Conservation (phyloP, 2,329 filamentous ascomycete species). For the Monosporascus cannonballus region DNA sequence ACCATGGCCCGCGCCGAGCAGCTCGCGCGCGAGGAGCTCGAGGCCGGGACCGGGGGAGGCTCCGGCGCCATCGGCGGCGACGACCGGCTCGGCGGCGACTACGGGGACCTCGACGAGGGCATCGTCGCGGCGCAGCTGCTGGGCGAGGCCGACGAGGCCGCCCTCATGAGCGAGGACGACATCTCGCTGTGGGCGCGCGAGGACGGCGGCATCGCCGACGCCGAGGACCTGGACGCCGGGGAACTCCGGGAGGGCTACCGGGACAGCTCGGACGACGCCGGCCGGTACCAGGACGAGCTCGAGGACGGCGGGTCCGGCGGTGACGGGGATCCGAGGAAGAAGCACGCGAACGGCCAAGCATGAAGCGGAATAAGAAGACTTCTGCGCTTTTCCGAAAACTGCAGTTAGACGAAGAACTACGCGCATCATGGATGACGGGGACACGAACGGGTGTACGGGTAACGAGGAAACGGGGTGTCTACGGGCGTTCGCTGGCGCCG, state of each 20-base stretch:
- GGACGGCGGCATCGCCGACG: constrained; percentile 28
- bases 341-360: not conserved
- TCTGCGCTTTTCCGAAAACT: too few relatives aligned
- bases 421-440: not conserved
- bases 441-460: not conserved
- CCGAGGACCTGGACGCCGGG: constrained; percentile 16
- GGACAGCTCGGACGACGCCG: constrained; percentile 5
- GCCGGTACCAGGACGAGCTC: not conserved
- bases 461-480: not conserved
- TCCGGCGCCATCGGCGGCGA: constrained; percentile 20
- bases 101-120: constrained; percentile 40
- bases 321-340: not conserved
- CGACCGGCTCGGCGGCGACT: constrained; percentile 21
- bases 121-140: constrained; percentile 27
- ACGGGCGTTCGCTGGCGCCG: not conserved
- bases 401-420: too few relatives aligned
- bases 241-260: constrained; percentile 19
- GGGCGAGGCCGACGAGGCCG: constrained; percentile 45
- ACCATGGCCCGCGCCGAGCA: constrained; percentile 59
- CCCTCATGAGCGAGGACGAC: constrained; percentile 53
- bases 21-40: constrained; percentile 43
- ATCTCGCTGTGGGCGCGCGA: constrained; percentile 51
- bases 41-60: constrained; percentile 35
- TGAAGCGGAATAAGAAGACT: too few relatives aligned
- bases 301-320: not conserved